Conservation (phyloP, 1,284 basidiomycete species). For the Cutaneotrichosporon dermatis region DNA sequence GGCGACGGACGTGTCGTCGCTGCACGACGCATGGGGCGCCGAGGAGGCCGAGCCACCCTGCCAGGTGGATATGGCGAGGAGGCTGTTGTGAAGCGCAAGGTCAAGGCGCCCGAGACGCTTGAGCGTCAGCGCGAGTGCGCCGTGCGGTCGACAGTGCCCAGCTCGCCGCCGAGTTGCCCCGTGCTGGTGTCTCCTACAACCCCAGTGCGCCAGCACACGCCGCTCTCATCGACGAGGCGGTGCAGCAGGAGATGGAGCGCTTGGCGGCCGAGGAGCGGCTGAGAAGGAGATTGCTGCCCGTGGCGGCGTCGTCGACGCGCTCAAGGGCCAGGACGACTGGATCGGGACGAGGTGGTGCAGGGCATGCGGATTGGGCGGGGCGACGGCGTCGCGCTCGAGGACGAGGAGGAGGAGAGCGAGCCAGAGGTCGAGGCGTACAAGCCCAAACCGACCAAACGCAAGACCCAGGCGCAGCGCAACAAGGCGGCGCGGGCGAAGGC, state of each 20-base stretch:
- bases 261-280: conserved; percentile 58
- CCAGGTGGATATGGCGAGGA: conserved; percentile 41
- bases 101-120: conserved; percentile 43
- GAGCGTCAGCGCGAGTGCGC: conserved; percentile 27
- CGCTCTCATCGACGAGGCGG: conserved; percentile 66
- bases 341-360: conserved; percentile 23
- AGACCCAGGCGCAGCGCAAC: conserved; percentile 56
- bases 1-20: conserved; percentile 8
- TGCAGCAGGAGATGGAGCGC: conserved; percentile 62
- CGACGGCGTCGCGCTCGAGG: conserved; percentile 39
- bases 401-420: conserved; percentile 35
- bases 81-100: conserved; percentile 26
- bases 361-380: conserved; percentile 63
- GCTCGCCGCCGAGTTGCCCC: conserved; percentile 66
- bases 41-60: neutral
- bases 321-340: conserved; percentile 38
- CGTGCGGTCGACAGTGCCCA: conserved; percentile 19
- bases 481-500: conserved; percentile 33
- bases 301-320: conserved; percentile 57
- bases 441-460: conserved; percentile 57
- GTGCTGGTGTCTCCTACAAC: conserved; percentile 90
- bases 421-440: conserved; percentile 21
- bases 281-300: conserved; percentile 49
- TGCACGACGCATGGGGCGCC: conserved; percentile 23
- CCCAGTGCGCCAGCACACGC: conserved; percentile 73